Evolutionary conservation across 108 stramenopile genomes (phyloP).

Genomic region (Stephanodiscus triporus): DNA sequence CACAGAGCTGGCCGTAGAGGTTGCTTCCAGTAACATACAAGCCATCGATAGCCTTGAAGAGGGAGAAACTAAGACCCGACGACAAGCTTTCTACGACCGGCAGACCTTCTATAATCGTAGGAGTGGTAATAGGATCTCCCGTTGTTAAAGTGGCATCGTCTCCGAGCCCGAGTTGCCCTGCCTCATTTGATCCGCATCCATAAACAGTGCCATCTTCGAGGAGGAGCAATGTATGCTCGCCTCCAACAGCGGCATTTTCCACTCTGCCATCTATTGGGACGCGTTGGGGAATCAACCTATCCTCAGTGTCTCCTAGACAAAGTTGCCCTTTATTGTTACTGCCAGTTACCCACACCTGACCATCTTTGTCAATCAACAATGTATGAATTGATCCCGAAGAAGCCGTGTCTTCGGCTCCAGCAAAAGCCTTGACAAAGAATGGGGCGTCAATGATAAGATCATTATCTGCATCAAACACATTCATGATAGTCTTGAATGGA

Average conservation of each 20-base stretch:
- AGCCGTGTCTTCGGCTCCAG: constrained; percentile 29
- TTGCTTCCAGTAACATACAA: constrained; percentile 44
- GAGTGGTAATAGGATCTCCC: background rate
- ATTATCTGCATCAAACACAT: constrained; percentile 29
- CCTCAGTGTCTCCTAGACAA: constrained; percentile 43
- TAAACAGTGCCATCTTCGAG: constrained; percentile 48
- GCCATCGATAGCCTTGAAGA: constrained; percentile 34
- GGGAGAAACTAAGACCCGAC: constrained; percentile 27
- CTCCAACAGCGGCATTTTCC: constrained; percentile 40
- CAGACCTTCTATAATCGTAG: constrained; percentile 32
- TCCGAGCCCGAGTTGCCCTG: constrained; percentile 57
- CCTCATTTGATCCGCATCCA: constrained; percentile 61
- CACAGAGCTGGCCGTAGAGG: constrained; percentile 38
- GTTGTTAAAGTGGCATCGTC: too few species aligned
- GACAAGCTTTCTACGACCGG: constrained; percentile 24
- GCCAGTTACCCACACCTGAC: constrained; percentile 42
- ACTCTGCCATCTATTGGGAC: constrained; percentile 17
- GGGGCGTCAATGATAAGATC: constrained; percentile 27
- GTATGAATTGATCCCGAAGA: constrained; percentile 41
- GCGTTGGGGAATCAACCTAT: constrained; percentile 32
- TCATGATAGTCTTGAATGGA: constrained; percentile 33
- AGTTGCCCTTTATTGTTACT: constrained; percentile 44
- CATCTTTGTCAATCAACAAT: constrained; percentile 37
- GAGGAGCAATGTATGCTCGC: constrained; percentile 56
- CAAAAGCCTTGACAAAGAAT: constrained; percentile 31